These are phyloP conservation scores for Stephanodiscus minutulus DNA, from an alignment of 108 stramenopile species.

Conservation along the genomic window DNA sequence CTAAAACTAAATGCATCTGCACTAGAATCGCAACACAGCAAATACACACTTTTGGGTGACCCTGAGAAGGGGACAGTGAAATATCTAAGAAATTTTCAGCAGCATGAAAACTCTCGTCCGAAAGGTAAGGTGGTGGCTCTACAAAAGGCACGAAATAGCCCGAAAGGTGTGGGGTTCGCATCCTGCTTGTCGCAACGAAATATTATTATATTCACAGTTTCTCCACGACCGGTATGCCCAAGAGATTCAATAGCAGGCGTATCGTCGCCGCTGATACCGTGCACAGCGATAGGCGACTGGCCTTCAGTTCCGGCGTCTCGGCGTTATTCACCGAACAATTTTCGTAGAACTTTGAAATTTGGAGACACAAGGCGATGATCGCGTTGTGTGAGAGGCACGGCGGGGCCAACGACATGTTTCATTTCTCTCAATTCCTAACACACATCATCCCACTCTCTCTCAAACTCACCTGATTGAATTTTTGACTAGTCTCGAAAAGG, in stretches of 20 bases:
- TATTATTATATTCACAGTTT: conserved; percentile 58
- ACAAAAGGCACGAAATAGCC: not conserved
- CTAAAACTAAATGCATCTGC: no score
- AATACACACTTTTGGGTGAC: no score
- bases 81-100: no score
- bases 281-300: conserved; percentile 88
- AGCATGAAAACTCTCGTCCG: no score
- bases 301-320: conserved; percentile 76
- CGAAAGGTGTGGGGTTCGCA: not conserved
- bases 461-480: conserved; percentile 78
- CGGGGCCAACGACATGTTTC: no score
- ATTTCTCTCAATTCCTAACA: conserved; percentile 33
- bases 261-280: conserved; percentile 91
- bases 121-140: no score
- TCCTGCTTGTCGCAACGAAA: not conserved
- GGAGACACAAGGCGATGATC: no score
- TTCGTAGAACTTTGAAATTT: conserved; percentile 87
- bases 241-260: conserved; percentile 74
- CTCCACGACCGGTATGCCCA: conserved; percentile 93
- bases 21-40: no score
- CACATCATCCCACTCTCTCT: not conserved
- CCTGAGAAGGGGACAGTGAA: no score
- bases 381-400: no score
- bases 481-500: conserved; percentile 89
- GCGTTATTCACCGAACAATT: conserved; percentile 90